Percentiles rank a stretch among this genome's conserved stretches.
Evolutionary conservation across 225 moss, liverwort and hornwort genomes (phyloP).

Genomic region (Pseudisothecium myosuroides): DNA sequence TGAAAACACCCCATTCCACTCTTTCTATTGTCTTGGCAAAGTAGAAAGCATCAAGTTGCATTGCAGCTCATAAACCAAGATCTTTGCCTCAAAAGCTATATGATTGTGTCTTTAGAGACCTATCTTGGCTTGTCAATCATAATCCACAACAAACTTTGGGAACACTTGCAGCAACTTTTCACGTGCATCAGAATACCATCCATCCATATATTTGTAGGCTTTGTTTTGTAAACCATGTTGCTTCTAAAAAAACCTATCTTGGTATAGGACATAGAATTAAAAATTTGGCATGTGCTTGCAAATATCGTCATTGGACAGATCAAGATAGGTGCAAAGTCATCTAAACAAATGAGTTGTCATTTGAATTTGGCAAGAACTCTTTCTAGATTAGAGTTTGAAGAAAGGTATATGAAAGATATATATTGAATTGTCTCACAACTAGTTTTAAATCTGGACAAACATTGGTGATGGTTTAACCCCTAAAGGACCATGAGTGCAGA

Average conservation of each 20-base stretch:
- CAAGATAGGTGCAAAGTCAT: neutral
- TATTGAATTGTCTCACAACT: rapidly evolving
- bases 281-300: neutral
- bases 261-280: neutral
- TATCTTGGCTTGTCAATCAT: no score
- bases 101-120: rapidly evolving
- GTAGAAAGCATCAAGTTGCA: no score
- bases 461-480: no score
- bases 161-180: neutral
- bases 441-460: no score
- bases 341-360: rapidly evolving
- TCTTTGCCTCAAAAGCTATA: no score
- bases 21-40: no score
- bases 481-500: no score
- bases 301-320: rapidly evolving
- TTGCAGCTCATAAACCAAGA: no score
- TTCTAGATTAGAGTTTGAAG: rapidly evolving
- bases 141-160: neutral
- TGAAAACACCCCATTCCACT: no score
- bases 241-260: neutral
- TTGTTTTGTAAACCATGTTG: rapidly evolving
- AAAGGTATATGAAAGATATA: no score
- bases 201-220: rapidly evolving
- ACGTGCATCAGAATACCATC: neutral
- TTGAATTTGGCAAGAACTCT: neutral